Evolutionary conservation across 1,139 yeast genomes (phyloP).

Genomic region (Zygoascus meyerae): DNA sequence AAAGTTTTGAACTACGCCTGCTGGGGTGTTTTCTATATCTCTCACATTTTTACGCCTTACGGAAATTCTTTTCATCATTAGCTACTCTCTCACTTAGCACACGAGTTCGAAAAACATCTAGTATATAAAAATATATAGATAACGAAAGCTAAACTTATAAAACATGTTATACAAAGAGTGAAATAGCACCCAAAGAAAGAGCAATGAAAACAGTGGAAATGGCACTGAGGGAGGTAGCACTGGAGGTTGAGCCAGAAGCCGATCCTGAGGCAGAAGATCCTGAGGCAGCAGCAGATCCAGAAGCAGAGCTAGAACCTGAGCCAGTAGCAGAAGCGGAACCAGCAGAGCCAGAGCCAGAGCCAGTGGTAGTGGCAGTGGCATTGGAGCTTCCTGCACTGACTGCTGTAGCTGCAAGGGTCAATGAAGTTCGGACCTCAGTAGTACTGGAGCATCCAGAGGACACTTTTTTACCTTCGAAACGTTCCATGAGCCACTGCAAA

Average conservation of each 20-base stretch:
- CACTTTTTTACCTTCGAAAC: conserved; percentile 14
- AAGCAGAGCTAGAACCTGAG: conserved; percentile 1
- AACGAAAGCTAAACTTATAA: too few relatives aligned
- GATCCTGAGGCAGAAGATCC: background rate
- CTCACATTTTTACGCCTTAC: too few relatives aligned
- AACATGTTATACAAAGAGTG: too few relatives aligned
- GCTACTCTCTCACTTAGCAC: too few relatives aligned
- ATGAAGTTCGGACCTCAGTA: conserved; percentile 10
- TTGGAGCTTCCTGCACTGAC: background rate
- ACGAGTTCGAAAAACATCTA: too few relatives aligned
- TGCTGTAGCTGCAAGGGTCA: background rate
- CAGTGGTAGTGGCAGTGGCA: background rate
- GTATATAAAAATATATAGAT: too few relatives aligned
- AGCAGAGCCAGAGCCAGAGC: background rate
- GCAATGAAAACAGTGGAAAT: too few relatives aligned
- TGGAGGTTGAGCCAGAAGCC: background rate
- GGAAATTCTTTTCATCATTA: too few relatives aligned
- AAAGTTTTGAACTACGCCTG: too few relatives aligned
- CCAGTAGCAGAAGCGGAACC: conserved; percentile 1
- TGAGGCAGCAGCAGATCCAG: conserved; percentile 1
- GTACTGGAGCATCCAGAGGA: conserved; percentile 12
- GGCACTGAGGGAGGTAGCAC: background rate
- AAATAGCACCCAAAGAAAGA: too few relatives aligned
- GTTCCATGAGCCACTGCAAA: conserved; percentile 17
- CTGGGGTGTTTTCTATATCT: too few relatives aligned